Evolutionary conservation across 192 early-diverging fungal genomes (phyloP).

Genomic region (Pilobolus umbonatus): DNA sequence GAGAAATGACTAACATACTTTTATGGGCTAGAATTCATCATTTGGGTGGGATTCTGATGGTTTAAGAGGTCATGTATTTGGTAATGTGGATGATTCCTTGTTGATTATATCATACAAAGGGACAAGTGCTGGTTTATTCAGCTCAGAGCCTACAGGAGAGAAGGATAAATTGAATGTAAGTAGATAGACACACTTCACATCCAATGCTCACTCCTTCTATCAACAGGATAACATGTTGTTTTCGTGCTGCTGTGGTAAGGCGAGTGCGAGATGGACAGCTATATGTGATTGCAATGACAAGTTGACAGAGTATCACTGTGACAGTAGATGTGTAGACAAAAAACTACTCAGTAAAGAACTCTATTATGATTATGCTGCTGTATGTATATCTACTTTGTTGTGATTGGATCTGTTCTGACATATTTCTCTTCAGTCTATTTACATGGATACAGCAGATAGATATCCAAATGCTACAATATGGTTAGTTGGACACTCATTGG

Average conservation of each 20-base stretch:
- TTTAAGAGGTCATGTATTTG: constrained; percentile 85
- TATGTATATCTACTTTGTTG: constrained; percentile 20
- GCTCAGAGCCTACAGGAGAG: constrained; percentile 62
- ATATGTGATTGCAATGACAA: constrained; percentile 79
- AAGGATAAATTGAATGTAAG: constrained; percentile 72
- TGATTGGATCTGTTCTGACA: neutral
- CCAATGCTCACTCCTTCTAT: neutral
- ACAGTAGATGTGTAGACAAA: constrained; percentile 55
- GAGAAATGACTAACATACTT: neutral
- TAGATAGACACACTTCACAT: neutral
- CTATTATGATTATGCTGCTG: constrained; percentile 64
- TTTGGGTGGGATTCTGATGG: constrained; percentile 76
- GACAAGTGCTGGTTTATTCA: constrained; percentile 61
- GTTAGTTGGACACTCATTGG: constrained; percentile 86
- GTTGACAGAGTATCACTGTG: constrained; percentile 46
- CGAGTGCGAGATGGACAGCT: constrained; percentile 70
- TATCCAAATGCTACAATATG: constrained; percentile 73
- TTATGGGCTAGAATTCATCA: constrained; percentile 45
- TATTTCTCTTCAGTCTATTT: constrained; percentile 54
- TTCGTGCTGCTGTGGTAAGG: constrained; percentile 93
- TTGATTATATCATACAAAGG: constrained; percentile 89
- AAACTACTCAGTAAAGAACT: constrained; percentile 55
- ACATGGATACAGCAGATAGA: constrained; percentile 52
- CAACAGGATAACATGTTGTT: constrained; percentile 87
- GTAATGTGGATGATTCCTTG: constrained; percentile 54